Evolutionary conservation across 176 grass and related monocot genomes (phyloP), one percentile per base, ranked within the genome.

Genomic region (Stipa capillata): DNA sequence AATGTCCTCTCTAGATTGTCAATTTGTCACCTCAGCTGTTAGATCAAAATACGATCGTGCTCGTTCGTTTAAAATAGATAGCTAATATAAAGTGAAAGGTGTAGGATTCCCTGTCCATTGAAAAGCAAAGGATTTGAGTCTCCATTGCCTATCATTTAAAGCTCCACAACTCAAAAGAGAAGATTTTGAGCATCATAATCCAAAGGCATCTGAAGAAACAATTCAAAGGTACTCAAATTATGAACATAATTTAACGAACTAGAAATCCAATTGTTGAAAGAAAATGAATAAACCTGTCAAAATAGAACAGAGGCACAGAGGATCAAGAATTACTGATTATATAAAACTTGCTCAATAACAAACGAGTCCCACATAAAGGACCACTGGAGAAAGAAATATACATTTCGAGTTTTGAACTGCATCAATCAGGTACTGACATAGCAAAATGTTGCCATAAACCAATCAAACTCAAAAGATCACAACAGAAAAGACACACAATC

Each of bases 271-370:
- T 13, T 52, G 16, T 44, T 65, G 7, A 79, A 33, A 36, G 63
- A 4, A 36, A 57, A 40, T 59, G 57, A 20, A 67, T 44, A 47
- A 69, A 54, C 32, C 12, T 24, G 25, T n/a, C n/a, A n/a, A 65
- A 58, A 17, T 47, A 68, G 60, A 41, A 48, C 5, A 53, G 62
- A 78, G 44, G 72, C 45, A 65, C n/a, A 56, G 55, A 81, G 7
- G 77, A 60, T 62, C 15, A 24, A 65, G 9, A 78, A 51, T 10
- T 23, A 61, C 56, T 7, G 18, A 36, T 67, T 67, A 48, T 65
- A 73, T n/a, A n/a, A n/a, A 76, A 65, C 61, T 33, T 50, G 4
- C 33, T 65, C 67, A 42, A 44, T 39, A 77, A 82, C 29, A 83
- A 71, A 78, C 17, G 37, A 57, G 12, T 34, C 44, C 35, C 45